These are phyloP conservation scores for Talaromyces thailandensis DNA, from an alignment of 495 filamentous ascomycete genomes.

Conservation along the genomic window DNA sequence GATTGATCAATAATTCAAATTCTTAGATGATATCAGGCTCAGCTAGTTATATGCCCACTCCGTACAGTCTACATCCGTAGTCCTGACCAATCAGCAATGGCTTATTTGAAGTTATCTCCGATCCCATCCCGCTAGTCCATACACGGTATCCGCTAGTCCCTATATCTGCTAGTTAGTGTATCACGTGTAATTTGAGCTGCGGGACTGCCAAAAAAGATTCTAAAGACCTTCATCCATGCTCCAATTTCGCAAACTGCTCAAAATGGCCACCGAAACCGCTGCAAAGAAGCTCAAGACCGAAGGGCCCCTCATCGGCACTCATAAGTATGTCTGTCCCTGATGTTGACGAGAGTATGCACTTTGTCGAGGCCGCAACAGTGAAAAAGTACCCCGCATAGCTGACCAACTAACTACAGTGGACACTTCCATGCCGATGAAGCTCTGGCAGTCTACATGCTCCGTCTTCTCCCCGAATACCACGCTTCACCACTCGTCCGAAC, in stretches of 20 bases:
- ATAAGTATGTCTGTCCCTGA: conserved; percentile 47
- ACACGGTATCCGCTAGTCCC: no score
- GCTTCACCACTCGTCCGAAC: conserved; percentile 72
- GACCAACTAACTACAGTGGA: conserved; percentile 44
- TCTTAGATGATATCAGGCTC: no score
- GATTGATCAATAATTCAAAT: no score
- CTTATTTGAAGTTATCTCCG: not conserved
- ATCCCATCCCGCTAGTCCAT: not conserved
- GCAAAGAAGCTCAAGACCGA: conserved; percentile 63
- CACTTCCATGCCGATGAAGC: conserved; percentile 99
- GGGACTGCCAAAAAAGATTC: not conserved
- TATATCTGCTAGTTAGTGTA: no score
- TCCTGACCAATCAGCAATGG: not conserved
- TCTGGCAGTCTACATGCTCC: conserved; percentile 93
- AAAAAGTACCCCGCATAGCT: conserved; percentile 1
- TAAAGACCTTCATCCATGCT: conserved; percentile 1
- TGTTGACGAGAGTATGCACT: not conserved
- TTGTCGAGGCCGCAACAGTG: not conserved
- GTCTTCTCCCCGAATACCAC: conserved; percentile 73
- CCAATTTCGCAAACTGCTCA: conserved; percentile 26
- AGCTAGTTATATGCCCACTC: no score
- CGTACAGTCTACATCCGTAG: no score
- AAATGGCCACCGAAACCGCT: conserved; percentile 55
- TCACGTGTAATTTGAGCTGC: not conserved
- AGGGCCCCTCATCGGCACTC: conserved; percentile 69